A percentile compares a stretch with the other conserved stretches of the same genome.
phyloP scores from a whole-genome alignment of 1,139 yeast genomes.

The Candida glucosophila region DNA sequence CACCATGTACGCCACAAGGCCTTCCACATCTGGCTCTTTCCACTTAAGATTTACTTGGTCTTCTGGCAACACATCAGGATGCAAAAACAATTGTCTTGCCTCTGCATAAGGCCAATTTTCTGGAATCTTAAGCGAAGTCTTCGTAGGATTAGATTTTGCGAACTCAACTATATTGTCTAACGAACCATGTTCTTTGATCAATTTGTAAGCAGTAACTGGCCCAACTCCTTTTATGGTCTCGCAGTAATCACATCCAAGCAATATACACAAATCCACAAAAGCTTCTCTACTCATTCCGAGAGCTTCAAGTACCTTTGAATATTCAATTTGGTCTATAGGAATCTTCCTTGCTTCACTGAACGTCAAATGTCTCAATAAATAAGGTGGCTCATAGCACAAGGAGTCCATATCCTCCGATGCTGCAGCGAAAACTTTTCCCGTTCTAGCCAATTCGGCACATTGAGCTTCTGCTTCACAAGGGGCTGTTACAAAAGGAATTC shows the following conservation, averaged over 20 bases:
- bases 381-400: slow-evolving; percentile 81
- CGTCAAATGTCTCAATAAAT: slow-evolving; percentile 76
- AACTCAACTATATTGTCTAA: slow-evolving; percentile 69
- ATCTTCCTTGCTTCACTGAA: slow-evolving; percentile 89
- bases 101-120: slow-evolving; percentile 92
- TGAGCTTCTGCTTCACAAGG: slow-evolving; percentile 99
- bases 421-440: slow-evolving; percentile 90
- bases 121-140: slow-evolving; percentile 72
- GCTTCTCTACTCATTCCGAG: slow-evolving; percentile 63
- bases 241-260: slow-evolving; percentile 94
- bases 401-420: slow-evolving; percentile 99
- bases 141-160: slow-evolving; percentile 51
- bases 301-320: slow-evolving; percentile 63
- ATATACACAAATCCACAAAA: slow-evolving; percentile 84
- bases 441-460: slow-evolving; percentile 85
- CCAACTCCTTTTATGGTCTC: slow-evolving; percentile 94
- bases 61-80: slow-evolving; percentile 70
- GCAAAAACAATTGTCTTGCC: slow-evolving; percentile 73
- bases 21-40: slow-evolving; percentile 70
- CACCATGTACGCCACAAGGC: slow-evolving; percentile 63
- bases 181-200: slow-evolving; percentile 77
- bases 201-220: slow-evolving; percentile 84
- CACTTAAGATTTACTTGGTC: slow-evolving; percentile 64
- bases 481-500: slow-evolving; percentile 86
- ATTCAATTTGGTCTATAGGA: slow-evolving; percentile 81